Evolutionary conservation across 495 filamentous ascomycete genomes (phyloP), one percentile per base, ranked within the genome.

Genomic region (Lasiosphaeria ovina): DNA sequence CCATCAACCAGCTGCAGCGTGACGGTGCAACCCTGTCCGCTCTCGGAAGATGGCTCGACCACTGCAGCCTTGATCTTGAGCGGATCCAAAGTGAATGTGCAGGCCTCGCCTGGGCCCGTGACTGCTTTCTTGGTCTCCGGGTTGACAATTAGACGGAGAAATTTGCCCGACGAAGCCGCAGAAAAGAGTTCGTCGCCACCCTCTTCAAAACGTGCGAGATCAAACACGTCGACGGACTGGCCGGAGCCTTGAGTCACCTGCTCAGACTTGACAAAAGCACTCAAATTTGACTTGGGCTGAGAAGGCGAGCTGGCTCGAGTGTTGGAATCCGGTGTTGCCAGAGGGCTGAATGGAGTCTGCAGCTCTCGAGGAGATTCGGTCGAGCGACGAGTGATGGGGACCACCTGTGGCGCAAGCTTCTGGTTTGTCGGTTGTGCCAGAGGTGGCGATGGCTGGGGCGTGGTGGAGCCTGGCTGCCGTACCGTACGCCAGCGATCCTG

Each of bases 1-100:
- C 50, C 58, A n/a, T 56, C 54, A 2, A 33, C 34, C 12, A 59
- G 57, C 0, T 40, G 9, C 0, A 72, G 17, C 40, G 45, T 58
- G 3, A 72, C 62, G 2, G 54, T 33, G n/a, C 57, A 62, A 2
- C 47, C 53, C 17, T 51, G 51, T 6, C 33, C 54, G 11, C 12
- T 55, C 34, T 47, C 35, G 33, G 7, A 34, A 38, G 49, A 17
- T 24, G 17, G 45, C 57, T 61, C n/a, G 7, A 64, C 66, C 8
- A 54, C 64, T 3, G 48, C 52, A 4, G 40, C 35, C 11, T 62
- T 63, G 32, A 69, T 33, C 47, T 62, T 56, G 34, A 59, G 59
- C 3, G 71, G 63, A n/a, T 68, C 66, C 17, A 72, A 56, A 8
- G 63, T 57, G 17, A 69, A n/a, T 34, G 35, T 3, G 10, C 40